Base-by-base conservation (phyloP, 495 filamentous ascomycete genomes). In the Aspergillus heteromorphus region DNA sequence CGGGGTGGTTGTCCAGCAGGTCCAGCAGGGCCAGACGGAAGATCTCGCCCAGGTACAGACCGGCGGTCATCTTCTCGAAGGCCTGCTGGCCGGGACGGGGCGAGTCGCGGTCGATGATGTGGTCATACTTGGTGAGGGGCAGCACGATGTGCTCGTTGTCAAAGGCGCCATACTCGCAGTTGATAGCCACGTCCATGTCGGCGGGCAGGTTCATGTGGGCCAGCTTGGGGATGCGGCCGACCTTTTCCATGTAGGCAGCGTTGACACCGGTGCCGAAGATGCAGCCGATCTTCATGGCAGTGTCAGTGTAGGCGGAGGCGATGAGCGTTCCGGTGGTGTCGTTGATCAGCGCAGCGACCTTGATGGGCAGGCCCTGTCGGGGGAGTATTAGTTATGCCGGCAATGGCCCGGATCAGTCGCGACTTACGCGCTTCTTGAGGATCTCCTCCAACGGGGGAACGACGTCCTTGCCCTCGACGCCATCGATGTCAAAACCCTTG, bases 301-400 rank as follows among this genome's bases (percentile, higher is more conserved):
- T 63, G 69, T 98, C 95, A 38, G 93, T 97, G 74, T 98, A 98
- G 19, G 87, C 83, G 31, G 93, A 97, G 58, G 93, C 93, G 61
- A 98, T 96, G n/a, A 98, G 78, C n/a, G 93, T 98, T 64, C 93
- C 93, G 29, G 92, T 97, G 55, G 93, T 98, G 71, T 98, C 93
- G 65, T 98, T 98, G 72, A 97, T 92, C 58, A 98, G 73, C 41
- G 93, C 95, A 20, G 87, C 87, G 19, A 97, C 84, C 71, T 91
- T 93, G 75, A 97, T 95, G 19, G 93, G 93, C 19, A 97, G 83
- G 21, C 87, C 88, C 86, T 92, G 42, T 14, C 56, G 14, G 20
- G 7, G 21, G 21, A 27, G 9, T 49, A 14, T 34, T 54, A 7
- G 13, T 19, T 48, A 17, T 17, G 21, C 10, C 34, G 14, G 13